A percentile compares a stretch with the other conserved stretches of the same genome.
Evolutionary conservation across 768 basidiomycete genomes (phyloP).

Genomic region (Mycena epipterygia): DNA sequence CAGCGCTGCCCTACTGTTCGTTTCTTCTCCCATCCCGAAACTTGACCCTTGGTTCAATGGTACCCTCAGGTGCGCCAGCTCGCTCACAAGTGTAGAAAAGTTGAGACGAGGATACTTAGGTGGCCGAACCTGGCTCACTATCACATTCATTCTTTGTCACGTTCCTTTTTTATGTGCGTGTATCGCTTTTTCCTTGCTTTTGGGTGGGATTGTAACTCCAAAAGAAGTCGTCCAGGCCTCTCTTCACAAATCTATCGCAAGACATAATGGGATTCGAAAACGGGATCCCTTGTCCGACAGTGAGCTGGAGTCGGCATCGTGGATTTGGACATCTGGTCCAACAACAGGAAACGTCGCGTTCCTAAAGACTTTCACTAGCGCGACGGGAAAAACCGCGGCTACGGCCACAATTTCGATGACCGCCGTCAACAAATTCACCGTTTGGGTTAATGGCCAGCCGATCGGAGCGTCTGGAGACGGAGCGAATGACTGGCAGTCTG

Average conservation of each 20-base stretch:
- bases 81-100: background rate
- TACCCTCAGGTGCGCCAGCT: conserved; percentile 3
- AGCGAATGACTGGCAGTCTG: conserved; percentile 17
- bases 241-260: background rate
- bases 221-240: conserved; percentile 16
- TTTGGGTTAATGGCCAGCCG: conserved; percentile 22
- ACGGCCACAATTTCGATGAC: conserved; percentile 19
- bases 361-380: conserved; percentile 2
- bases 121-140: conserved; percentile 21
- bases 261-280: conserved; percentile 17
- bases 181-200: background rate
- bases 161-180: conserved; percentile 27
- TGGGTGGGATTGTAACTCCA: background rate
- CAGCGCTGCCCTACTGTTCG: background rate
- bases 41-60: conserved; percentile 16
- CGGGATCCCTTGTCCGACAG: conserved; percentile 14
- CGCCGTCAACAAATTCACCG: conserved; percentile 19
- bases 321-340: conserved; percentile 24
- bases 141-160: conserved; percentile 27
- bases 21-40: background rate
- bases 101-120: conserved; percentile 8
- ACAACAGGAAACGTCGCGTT: conserved; percentile 26
- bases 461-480: conserved; percentile 20
- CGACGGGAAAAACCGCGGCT: conserved; percentile 15
- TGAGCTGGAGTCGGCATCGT: conserved; percentile 19